A percentile compares a stretch with the other conserved stretches of the same genome.
phyloP scores from a whole-genome alignment of 1,139 yeast species.

The Saccharomycopsis hybrid region DNA sequence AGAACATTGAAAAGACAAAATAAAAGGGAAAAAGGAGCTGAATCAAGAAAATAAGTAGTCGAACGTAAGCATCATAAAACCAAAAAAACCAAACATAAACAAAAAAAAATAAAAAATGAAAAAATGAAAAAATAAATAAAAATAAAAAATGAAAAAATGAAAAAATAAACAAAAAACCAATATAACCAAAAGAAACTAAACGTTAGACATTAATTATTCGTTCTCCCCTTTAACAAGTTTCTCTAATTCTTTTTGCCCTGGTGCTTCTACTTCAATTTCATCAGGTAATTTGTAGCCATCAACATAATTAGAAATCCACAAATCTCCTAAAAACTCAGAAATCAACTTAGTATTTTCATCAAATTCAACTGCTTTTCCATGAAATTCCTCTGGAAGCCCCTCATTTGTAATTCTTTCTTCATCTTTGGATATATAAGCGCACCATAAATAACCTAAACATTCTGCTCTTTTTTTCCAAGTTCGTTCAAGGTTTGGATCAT shows the following conservation, averaged over 20 bases:
- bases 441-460: constrained; percentile 16
- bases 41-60: too few species aligned
- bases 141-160: too few species aligned
- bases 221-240: not conserved
- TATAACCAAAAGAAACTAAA: too few species aligned
- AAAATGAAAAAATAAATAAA: too few species aligned
- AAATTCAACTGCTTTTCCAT: constrained; percentile 10
- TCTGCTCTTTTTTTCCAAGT: constrained; percentile 10
- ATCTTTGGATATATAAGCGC: constrained; percentile 13
- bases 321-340: constrained; percentile 13
- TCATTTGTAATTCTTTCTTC: constrained; percentile 4
- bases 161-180: too few species aligned
- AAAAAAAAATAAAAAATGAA: not conserved
- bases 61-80: not conserved
- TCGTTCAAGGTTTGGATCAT: constrained; percentile 11
- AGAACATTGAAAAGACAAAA: too few species aligned
- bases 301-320: constrained; percentile 16
- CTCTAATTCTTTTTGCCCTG: not conserved
- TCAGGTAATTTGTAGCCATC: constrained; percentile 13
- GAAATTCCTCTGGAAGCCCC: not conserved
- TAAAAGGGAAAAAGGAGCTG: too few species aligned
- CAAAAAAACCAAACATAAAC: not conserved
- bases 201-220: too few species aligned
- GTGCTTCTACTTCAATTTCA: not conserved
- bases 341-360: constrained; percentile 5